Evolutionary conservation across 2,329 filamentous ascomycete genomes (phyloP).

Genomic region (Shiraia sp.): DNA sequence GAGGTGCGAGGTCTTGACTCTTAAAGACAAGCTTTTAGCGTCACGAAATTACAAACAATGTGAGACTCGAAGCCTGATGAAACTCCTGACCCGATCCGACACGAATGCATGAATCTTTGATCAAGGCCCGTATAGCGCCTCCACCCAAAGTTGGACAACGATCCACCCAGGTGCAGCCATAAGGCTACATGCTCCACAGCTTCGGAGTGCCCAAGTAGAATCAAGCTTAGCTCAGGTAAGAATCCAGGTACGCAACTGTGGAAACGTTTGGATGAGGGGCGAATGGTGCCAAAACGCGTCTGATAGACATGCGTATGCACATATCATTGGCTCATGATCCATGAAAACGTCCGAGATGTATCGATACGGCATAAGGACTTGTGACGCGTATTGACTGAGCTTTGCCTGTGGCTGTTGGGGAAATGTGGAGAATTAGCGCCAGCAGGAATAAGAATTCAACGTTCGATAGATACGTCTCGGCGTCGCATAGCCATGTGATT

Average conservation of each 20-base stretch:
- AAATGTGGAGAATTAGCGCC: constrained; percentile 33
- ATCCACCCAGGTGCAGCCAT: constrained; percentile 24
- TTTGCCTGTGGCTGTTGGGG: constrained; percentile 23
- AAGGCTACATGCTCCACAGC: constrained; percentile 20
- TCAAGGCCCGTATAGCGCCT: constrained; percentile 18
- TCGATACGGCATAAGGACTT: constrained; percentile 25
- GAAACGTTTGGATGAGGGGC: constrained; percentile 11
- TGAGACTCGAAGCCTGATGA: constrained; percentile 20
- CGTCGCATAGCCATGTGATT: constrained; percentile 1
- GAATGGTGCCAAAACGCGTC: constrained; percentile 15
- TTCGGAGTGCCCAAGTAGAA: constrained; percentile 10
- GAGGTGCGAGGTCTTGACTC: constrained; percentile 28
- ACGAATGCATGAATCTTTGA: constrained; percentile 26
- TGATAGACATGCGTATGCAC: constrained; percentile 6
- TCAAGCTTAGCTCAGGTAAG: constrained; percentile 13
- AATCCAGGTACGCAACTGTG: constrained; percentile 6
- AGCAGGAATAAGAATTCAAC: constrained; percentile 18
- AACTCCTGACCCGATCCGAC: constrained; percentile 15
- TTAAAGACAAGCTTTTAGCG: constrained; percentile 30
- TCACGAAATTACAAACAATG: constrained; percentile 12
- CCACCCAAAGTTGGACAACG: constrained; percentile 14
- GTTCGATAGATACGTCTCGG: too few relatives aligned
- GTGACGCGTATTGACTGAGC: constrained; percentile 40
- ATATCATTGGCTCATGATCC: constrained; percentile 24
- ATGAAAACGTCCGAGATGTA: constrained; percentile 17